Base-by-base conservation (phyloP, 768 basidiomycete genomes). In the Tubosaeta sp. region DNA sequence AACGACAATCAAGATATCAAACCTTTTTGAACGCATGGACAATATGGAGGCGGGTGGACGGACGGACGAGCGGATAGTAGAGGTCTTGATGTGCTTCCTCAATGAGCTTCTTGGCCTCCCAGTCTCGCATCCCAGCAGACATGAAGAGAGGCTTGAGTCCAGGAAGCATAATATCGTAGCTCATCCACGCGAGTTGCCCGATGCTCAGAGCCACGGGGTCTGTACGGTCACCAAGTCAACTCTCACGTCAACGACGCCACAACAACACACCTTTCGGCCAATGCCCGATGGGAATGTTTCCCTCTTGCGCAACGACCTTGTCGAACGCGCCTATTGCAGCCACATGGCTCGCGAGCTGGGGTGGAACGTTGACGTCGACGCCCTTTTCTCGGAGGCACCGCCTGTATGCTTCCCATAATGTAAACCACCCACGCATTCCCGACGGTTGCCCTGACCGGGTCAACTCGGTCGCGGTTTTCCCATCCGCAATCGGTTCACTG, bases 111-210 rank as follows among this genome's bases (percentile, higher is more conserved):
- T 76, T 77, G 7, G 81, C 83, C 50, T 76, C 74, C 51, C 75
- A 73, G 43, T 81, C 79, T 25, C 77, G 70, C 48, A 85, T 68
- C 6, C 79, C 82, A 43, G 73, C 67, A 39, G 73, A 72, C 44
- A 84, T 65, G 62, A 86, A 78, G 37, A 85, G 71, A 13, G 83
- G 83, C 48, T 77, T 79, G 54, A 87, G 65, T 5, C 83, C 82
- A 31, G 83, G 83, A 34, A 87, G 71, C 55, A 86, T 74, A 22
- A 80, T 73, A 57, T 87, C 86, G 59, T 80, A 82, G 55, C 81
- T 79, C 82, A 86, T 81, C 86, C 86, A 87, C 37, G 84, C 83
- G 19, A 87, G 68, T 59, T 87, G 84, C 7, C 84, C 85, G 45
- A 85, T 77, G 22, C 82, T 85, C 33, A 86, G 74, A 33, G 78